These are phyloP conservation scores for Fusarium coicis DNA, from an alignment of 2,329 filamentous ascomycete species.

Conservation along the genomic window DNA sequence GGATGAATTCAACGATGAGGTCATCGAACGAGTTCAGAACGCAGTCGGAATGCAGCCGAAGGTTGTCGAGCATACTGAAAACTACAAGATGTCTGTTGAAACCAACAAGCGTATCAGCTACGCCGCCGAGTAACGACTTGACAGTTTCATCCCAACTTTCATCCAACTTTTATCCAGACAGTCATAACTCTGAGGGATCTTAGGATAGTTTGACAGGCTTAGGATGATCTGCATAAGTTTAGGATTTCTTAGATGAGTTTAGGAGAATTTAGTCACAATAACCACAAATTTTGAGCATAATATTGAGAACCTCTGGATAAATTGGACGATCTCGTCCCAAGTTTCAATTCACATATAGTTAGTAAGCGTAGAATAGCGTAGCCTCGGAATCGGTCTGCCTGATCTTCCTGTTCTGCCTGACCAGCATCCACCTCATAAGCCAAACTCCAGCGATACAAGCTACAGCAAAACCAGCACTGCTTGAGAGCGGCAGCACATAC, in stretches of 20 bases:
- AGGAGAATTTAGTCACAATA: not conserved
- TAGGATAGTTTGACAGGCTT: not conserved
- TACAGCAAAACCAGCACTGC: slow-evolving; percentile 44
- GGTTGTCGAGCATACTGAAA: not conserved
- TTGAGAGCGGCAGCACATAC: slow-evolving; percentile 34
- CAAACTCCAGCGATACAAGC: slow-evolving; percentile 48
- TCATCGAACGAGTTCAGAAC: not conserved
- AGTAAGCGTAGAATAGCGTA: slow-evolving; percentile 40
- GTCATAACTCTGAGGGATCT: not conserved
- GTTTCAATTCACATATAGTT: not conserved
- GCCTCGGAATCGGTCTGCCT: slow-evolving; percentile 39
- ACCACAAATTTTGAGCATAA: not conserved
- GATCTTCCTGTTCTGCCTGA: slow-evolving; percentile 43
- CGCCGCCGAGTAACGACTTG: not conserved
- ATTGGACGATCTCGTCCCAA: not conserved
- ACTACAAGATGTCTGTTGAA: not conserved
- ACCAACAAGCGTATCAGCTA: not conserved
- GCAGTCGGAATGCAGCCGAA: not conserved
- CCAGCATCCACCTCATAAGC: slow-evolving; percentile 43
- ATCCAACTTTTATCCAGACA: not conserved
- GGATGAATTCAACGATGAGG: not conserved
- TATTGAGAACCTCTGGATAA: not conserved
- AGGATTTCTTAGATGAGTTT: not conserved
- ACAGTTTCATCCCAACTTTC: not conserved
- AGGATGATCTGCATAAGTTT: not conserved